Conservation (phyloP, 2,329 filamentous ascomycete species). For the Aciculosporium take region DNA sequence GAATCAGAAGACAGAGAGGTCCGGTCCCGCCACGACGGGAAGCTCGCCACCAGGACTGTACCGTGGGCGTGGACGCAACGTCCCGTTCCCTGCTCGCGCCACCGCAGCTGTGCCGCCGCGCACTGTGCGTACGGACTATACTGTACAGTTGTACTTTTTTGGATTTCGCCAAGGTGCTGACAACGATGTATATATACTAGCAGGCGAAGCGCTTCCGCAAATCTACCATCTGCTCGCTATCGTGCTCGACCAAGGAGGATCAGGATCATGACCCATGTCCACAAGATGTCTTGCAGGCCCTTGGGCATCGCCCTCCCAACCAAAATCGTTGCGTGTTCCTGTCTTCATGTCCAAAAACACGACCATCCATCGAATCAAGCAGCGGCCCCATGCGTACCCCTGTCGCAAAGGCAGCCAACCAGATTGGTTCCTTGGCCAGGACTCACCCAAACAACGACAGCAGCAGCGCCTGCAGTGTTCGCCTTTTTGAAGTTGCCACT, state of each 20-base stretch:
- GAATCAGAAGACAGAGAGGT: background rate
- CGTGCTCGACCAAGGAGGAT: no score
- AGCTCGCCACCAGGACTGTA: conserved; percentile 1
- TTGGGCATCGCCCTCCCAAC: conserved; percentile 11
- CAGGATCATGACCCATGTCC: background rate
- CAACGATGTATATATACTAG: no score
- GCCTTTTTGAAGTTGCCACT: no score
- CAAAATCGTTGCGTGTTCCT: conserved; percentile 7
- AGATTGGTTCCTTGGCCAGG: background rate
- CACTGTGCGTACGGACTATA: conserved; percentile 1
- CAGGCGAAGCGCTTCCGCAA: no score
- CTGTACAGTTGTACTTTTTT: no score
- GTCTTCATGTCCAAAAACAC: conserved; percentile 14
- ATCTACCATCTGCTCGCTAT: no score
- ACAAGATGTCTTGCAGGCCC: background rate
- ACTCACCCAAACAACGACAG: background rate
- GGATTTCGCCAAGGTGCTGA: background rate
- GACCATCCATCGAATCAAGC: conserved; percentile 10
- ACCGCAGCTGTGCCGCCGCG: background rate
- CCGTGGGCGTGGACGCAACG: no score
- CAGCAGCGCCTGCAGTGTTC: background rate
- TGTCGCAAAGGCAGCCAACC: conserved; percentile 2
- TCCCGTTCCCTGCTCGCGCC: conserved; percentile 2
- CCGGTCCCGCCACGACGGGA: background rate
- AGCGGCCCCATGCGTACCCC: conserved; percentile 4